Evolutionary conservation across 371 early-diverging fungal genomes (phyloP), one percentile per base, ranked within the genome.

Genomic region (Actinomucor elegans): DNA sequence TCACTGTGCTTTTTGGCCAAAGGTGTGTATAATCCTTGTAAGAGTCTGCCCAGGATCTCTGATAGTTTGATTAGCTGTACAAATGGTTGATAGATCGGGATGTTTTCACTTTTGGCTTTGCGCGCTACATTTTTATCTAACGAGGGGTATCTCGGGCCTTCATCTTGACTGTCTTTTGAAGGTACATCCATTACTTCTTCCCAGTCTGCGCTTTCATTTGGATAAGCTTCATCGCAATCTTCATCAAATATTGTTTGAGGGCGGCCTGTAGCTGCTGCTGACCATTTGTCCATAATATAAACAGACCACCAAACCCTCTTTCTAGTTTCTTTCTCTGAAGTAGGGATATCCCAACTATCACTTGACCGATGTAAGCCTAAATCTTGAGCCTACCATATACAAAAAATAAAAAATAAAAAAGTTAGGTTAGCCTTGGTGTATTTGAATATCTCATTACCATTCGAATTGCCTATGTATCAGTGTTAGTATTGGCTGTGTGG

Each of bases 301-400:
- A 80, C 80, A 5, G 78, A 61, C 85, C 85, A 85, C 88, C 88
- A 87, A 0, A 85, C 71, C 20, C 88, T 72, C 38, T 73, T 75
- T 20, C 86, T 63, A 5, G 80, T 69, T 59, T 87, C 84, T 20
- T 76, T 73, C 58, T 87, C 84, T 43, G 75, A 64, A 6, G 66
- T 59, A 1, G 79, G 72, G 21, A 83, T 71, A 50, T 75, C 71
- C 73, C 81, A 77, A 35, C 64, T 66, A 10, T 69, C 67, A 48
- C 76, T 76, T 12, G 80, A 77, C 17, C 88, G 73, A 53, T 87
- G 86, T 34, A 87, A 63, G 15, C 88, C 88, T 48, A 87, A 41
- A 61, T 87, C 86, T 61, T 85, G 84, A 3, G 85, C 85, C 79
- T 71, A 55, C 28, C 28, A 32, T 23, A 2, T 1, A 47, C 6